Evolutionary conservation across 164 flowering plant genomes (phyloP), one percentile per base, ranked within the genome.

Genomic region (Hamamelis virginiana): DNA sequence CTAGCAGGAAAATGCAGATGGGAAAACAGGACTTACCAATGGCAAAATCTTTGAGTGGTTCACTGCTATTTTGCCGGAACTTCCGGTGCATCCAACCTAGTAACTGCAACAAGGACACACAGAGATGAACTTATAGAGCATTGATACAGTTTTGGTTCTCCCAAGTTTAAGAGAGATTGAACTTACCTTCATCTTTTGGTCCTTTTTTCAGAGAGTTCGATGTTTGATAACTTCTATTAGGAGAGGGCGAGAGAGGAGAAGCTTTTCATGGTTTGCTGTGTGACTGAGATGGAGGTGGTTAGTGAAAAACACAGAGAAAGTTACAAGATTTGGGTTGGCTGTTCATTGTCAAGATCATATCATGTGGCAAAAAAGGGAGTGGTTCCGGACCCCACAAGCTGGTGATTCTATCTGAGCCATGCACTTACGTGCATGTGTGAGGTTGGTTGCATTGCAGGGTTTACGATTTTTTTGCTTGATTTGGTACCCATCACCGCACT

Each of bases 1-100:
- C 25, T 52, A 43, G 73, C 18, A 59, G 65, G 44, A 57, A 59
- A 44, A 9, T 25, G 44, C 25, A 28, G 59, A 69, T 33, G 33
- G 28, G 28, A 21, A 46, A 18, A 27, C 12, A 65, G 43, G 44
- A 55, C 74, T 74, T 80, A 83, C 89, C 85, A 14, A 80, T 74
- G 27, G 69, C 77, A 48, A 77, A 82, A 66, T 82, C 90, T 73
- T 80, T 85, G 67, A 77, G 58, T 9, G 81, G 81, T 52, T 87
- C 92, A 26, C 65, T 75, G 69, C 75, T 83, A 78, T 85, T 87
- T 59, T 93, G 97, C 80, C 86, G 77, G 55, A 87, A 85, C 76
- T 91, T 93, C 0, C 92, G 89, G 73, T 91, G 95, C 97, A 91
- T 88, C 96, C 98, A 91, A 71, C 90, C 93, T 18, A 93, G 85